Conservation (phyloP, 2,329 filamentous ascomycete species). For the Penicillium sp. region DNA sequence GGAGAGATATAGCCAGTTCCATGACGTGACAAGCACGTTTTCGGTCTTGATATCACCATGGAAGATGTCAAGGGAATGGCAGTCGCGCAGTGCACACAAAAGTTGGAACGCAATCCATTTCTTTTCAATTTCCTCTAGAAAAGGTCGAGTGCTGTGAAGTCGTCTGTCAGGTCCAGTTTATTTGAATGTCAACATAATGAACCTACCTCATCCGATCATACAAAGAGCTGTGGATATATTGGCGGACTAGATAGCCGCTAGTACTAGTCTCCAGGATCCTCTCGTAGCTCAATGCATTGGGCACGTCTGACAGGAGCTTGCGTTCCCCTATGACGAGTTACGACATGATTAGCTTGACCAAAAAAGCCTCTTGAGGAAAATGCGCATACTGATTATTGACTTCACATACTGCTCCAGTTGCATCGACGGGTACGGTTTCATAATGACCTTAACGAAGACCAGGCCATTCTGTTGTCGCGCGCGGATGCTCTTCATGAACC, state of each 20-base stretch:
- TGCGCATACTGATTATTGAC: slow-evolving; percentile 63
- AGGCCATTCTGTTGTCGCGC: slow-evolving; percentile 87
- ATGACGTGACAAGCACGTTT: slow-evolving; percentile 93
- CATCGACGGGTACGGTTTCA: slow-evolving; percentile 84
- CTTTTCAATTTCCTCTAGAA: slow-evolving; percentile 96
- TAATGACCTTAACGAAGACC: slow-evolving; percentile 89
- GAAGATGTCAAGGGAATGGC: slow-evolving; percentile 82
- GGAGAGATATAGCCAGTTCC: slow-evolving; percentile 98
- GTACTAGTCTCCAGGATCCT: slow-evolving; percentile 87
- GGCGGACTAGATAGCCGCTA: slow-evolving; percentile 88
- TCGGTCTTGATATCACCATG: slow-evolving; percentile 99
- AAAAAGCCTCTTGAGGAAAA: neutral
- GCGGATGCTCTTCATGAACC: slow-evolving; percentile 95
- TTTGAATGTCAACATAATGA: neutral
- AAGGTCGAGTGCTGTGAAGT: slow-evolving; percentile 77
- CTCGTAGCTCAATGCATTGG: slow-evolving; percentile 88
- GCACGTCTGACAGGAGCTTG: slow-evolving; percentile 73
- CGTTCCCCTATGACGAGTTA: slow-evolving; percentile 63
- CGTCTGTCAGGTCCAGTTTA: slow-evolving; percentile 22
- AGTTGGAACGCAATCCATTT: slow-evolving; percentile 98
- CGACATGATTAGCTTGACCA: slow-evolving; percentile 18
- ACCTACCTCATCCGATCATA: slow-evolving; percentile 79
- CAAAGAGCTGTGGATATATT: slow-evolving; percentile 93
- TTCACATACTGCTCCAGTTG: slow-evolving; percentile 75
- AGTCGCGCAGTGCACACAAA: slow-evolving; percentile 86